Evolutionary conservation across 2,329 filamentous ascomycete species (phyloP).

Genomic region (Neonectria coccinea): DNA sequence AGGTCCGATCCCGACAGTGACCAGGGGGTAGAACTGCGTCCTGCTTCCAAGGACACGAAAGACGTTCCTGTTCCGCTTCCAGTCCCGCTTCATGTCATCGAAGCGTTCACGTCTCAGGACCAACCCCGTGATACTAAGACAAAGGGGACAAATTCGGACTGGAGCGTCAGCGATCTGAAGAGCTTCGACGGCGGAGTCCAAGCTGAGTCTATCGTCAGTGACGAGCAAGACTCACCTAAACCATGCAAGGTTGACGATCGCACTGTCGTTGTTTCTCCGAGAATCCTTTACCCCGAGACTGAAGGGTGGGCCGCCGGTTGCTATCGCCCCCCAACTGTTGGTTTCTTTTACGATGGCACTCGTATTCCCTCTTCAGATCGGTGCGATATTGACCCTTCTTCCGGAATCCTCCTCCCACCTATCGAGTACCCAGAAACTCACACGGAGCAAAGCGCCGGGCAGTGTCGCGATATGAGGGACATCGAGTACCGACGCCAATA

Average conservation of each 20-base stretch:
- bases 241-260: background rate
- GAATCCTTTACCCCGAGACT: background rate
- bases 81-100: constrained; percentile 38
- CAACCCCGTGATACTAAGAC: background rate
- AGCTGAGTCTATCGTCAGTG: background rate
- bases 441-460: constrained; percentile 10
- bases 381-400: constrained; percentile 54
- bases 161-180: constrained; percentile 31
- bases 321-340: constrained; percentile 6
- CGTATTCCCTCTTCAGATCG: constrained; percentile 18
- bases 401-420: constrained; percentile 50
- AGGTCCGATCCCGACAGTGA: background rate
- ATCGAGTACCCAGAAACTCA: constrained; percentile 50
- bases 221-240: background rate
- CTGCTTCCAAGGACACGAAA: background rate
- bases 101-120: constrained; percentile 17
- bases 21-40: background rate
- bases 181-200: background rate
- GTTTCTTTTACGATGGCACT: background rate
- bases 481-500: constrained; percentile 47
- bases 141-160: constrained; percentile 15
- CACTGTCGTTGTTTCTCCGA: background rate
- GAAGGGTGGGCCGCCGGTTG: constrained; percentile 17
- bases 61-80: constrained; percentile 29
- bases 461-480: constrained; percentile 27